Evolutionary conservation across 1,284 basidiomycete genomes (phyloP).

Genomic region (Neotropicomus parvogracilis): DNA sequence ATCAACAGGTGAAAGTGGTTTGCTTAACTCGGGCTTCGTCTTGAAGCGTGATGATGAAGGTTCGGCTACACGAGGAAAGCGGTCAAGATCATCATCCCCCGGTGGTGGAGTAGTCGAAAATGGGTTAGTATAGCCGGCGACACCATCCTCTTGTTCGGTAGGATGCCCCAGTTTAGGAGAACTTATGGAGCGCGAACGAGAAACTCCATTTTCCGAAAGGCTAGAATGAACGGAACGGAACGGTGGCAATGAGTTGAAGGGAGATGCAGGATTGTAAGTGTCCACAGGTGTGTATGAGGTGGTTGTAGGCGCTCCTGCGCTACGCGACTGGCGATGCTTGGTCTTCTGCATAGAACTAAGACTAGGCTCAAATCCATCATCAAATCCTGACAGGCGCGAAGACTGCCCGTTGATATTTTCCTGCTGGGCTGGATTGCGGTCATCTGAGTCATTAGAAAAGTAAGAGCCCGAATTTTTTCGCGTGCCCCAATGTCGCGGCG

Average conservation of each 20-base stretch:
- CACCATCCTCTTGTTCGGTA: constrained; percentile 1
- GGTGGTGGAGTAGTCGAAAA: constrained; percentile 26
- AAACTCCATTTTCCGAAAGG: constrained; percentile 26
- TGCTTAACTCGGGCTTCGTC: constrained; percentile 48
- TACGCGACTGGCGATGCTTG: constrained; percentile 23
- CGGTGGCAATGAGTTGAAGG: constrained; percentile 35
- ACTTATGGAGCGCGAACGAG: constrained; percentile 42
- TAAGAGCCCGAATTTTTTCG: constrained; percentile 51
- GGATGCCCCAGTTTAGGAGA: constrained; percentile 16
- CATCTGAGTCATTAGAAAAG: constrained; percentile 40
- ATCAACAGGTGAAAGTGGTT: constrained; percentile 48
- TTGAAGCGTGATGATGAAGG: constrained; percentile 36
- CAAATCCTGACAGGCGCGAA: constrained; percentile 20
- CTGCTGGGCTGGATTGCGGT: constrained; percentile 9
- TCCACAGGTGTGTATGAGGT: constrained; percentile 18
- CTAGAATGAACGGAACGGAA: constrained; percentile 25
- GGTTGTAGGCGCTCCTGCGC: constrained; percentile 16
- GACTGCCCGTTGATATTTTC: constrained; percentile 12
- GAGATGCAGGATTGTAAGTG: constrained; percentile 30
- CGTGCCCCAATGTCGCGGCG: constrained; percentile 62
- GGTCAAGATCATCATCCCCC: constrained; percentile 18
- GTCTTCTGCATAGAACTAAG: constrained; percentile 35
- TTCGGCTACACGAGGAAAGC: constrained; percentile 5
- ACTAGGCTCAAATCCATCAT: constrained; percentile 31
- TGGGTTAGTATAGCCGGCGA: constrained; percentile 23